Evolutionary conservation across 1,284 basidiomycete genomes (phyloP), one percentile per base, ranked within the genome.

Genomic region (Irpex lacteus): DNA sequence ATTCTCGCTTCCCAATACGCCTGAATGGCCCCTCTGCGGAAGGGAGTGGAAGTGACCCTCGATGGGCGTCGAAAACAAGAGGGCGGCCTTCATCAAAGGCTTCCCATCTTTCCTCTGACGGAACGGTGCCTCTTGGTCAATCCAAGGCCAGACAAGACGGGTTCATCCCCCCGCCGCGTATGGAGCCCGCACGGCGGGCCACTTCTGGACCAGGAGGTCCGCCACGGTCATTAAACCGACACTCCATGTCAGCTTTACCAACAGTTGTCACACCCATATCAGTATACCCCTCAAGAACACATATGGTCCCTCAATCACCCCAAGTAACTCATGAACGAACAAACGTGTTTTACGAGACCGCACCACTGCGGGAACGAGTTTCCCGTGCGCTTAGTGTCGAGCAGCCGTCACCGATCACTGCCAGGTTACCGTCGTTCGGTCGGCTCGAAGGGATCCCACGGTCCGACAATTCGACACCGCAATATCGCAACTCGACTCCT

Each of bases 191-290:
- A 8, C 72, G 76, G 50, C 70, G 78, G 19, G 78, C 78, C 6
- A 71, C 74, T 62, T 80, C 78, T 1, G 76, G 77, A 36, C 76
- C 78, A 11, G 71, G 77, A 57, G 71, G 62, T 26, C 71, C 32
- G 69, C 72, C 60, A 72, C 70, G 63, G 61, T 68, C 54, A 65
- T 50, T 72, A 19, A 61, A 66, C 55, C 61, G 66, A 32, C 65
- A 66, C 59, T 65, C 67, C 19, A 69, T 69, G 61, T 68, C 72
- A 4, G 70, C 72, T 36, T 60, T 76, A 56, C 69, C 73, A 32
- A 67, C 44, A 59, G 65, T 21, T 68, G 70, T 66, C 65, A 73
- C 67, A 38, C 71, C 64, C 58, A 66, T 69, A 57, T 68, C 60
- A 68, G 59, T 58, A 57, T 71, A 71, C 36, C 70, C 70, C 19